phyloP scores from a whole-genome alignment of 75 land plant species.

The Sequoiadendron giganteum region DNA sequence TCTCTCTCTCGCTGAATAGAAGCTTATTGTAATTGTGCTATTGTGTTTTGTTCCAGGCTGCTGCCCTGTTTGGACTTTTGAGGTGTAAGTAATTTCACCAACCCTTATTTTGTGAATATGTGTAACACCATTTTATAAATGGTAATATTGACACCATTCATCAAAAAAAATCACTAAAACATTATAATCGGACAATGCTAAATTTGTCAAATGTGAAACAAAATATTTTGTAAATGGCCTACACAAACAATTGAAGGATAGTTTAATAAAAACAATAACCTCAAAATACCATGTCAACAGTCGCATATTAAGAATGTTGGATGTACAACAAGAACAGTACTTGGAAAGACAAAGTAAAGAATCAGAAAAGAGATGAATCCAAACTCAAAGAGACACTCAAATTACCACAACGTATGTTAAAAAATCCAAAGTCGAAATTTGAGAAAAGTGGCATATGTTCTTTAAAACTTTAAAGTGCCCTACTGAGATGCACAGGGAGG shows the following conservation, averaged over 20 bases:
- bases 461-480: too few relatives aligned
- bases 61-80: too few relatives aligned
- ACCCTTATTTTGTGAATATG: too few relatives aligned
- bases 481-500: too few relatives aligned
- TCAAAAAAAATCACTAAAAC: background rate
- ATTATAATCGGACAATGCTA: background rate
- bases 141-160: too few relatives aligned
- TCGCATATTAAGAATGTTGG: background rate
- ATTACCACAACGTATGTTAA: background rate
- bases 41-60: too few relatives aligned
- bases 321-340: background rate
- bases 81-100: too few relatives aligned
- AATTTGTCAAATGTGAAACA: background rate
- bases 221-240: background rate
- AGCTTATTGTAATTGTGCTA: too few relatives aligned
- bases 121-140: too few relatives aligned
- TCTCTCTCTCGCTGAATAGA: too few relatives aligned
- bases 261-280: background rate
- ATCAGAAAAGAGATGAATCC: background rate
- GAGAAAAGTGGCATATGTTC: too few relatives aligned
- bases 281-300: background rate
- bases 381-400: background rate
- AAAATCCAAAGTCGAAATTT: too few relatives aligned
- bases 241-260: background rate
- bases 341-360: background rate